These are phyloP conservation scores for Penicillium silybi DNA, from an alignment of 495 filamentous ascomycete species.

Conservation along the genomic window DNA sequence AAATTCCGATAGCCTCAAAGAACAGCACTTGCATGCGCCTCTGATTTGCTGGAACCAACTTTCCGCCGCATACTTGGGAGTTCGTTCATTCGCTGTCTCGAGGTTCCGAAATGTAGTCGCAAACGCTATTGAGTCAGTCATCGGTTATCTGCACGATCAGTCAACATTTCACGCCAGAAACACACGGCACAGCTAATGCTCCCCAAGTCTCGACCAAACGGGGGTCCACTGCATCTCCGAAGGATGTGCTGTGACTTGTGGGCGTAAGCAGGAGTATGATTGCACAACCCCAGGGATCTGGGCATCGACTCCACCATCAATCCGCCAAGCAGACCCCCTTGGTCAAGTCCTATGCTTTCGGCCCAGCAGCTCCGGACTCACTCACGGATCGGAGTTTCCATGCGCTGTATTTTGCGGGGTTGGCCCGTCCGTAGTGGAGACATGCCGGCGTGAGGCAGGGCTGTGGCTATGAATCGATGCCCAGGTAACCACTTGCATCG, in stretches of 20 bases:
- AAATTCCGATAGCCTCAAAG: background rate
- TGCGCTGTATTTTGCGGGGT: slow-evolving; percentile 17
- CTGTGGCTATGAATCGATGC: slow-evolving; percentile 6
- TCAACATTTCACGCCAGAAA: background rate
- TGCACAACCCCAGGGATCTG: background rate
- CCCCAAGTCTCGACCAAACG: no score
- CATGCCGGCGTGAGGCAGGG: slow-evolving; percentile 2
- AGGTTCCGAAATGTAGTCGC: background rate
- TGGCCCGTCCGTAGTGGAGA: slow-evolving; percentile 12
- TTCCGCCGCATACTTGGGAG: slow-evolving; percentile 1
- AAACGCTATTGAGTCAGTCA: background rate
- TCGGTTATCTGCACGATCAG: background rate
- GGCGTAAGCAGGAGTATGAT: background rate
- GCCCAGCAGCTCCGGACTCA: background rate
- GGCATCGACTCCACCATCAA: slow-evolving; percentile 9
- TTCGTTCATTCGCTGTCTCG: background rate
- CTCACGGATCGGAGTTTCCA: slow-evolving; percentile 4
- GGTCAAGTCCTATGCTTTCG: slow-evolving; percentile 4
- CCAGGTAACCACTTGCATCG: slow-evolving; percentile 2
- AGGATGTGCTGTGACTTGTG: background rate
- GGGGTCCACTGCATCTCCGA: background rate
- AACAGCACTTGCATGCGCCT: background rate
- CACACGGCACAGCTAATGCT: no score
- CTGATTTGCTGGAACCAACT: slow-evolving; percentile 1
- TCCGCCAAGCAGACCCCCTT: slow-evolving; percentile 13